Evolutionary conservation across 2,329 filamentous ascomycete species (phyloP).

Genomic region (Zymoseptoria crescenta): DNA sequence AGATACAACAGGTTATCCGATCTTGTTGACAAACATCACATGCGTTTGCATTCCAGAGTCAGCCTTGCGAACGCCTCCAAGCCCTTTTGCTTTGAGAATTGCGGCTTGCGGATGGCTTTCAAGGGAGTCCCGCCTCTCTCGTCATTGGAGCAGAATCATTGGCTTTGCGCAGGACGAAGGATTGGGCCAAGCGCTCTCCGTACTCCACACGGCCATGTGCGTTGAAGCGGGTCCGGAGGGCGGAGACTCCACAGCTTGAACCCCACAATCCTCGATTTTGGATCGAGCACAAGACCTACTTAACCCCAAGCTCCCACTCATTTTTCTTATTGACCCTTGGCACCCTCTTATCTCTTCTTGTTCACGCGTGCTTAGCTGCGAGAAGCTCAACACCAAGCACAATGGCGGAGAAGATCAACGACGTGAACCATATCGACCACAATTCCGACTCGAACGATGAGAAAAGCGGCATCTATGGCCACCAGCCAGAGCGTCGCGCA

Average conservation of each 20-base stretch:
- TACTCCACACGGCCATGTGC: neutral
- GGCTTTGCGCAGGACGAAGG: neutral
- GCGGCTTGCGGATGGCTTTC: too few relatives aligned
- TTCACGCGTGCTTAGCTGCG: neutral
- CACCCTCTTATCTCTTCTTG: neutral
- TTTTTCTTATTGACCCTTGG: neutral
- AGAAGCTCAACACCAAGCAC: neutral
- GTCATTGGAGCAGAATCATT: neutral
- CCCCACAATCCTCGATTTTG: neutral
- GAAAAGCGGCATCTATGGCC: constrained; percentile 4
- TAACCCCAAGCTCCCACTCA: neutral
- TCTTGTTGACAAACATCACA: neutral
- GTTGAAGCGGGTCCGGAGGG: neutral
- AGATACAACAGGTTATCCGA: too few relatives aligned
- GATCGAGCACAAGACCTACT: neutral
- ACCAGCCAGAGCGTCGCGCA: constrained; percentile 25
- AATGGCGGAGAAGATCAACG: neutral
- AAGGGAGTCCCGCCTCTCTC: neutral
- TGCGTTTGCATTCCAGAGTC: neutral
- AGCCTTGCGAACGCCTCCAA: neutral
- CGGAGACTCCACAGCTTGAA: neutral
- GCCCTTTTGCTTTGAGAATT: neutral
- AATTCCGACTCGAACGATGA: constrained; percentile 7
- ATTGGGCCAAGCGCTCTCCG: neutral
- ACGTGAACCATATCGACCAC: neutral